phyloP scores from a whole-genome alignment of 2,329 filamentous ascomycete genomes.

The Fusarium setosum region DNA sequence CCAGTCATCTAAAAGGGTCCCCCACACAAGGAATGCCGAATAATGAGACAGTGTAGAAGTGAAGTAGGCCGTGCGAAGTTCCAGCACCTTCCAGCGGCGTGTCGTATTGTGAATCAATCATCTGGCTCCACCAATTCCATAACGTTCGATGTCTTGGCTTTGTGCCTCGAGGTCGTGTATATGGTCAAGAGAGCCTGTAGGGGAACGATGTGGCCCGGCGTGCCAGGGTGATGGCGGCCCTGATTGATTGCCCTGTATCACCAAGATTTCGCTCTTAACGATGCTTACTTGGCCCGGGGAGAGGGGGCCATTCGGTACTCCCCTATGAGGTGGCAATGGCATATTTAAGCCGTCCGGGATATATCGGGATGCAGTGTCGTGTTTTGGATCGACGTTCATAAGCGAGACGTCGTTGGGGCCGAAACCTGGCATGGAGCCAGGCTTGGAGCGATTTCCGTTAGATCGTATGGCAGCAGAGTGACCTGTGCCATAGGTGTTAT shows the following conservation, averaged over 20 bases:
- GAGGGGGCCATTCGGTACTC: slow-evolving; percentile 17
- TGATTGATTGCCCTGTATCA: slow-evolving; percentile 47
- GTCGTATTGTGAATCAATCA: slow-evolving; percentile 18
- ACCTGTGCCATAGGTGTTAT: slow-evolving; percentile 47
- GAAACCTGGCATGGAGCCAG: slow-evolving; percentile 36
- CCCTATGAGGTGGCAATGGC: slow-evolving; percentile 38
- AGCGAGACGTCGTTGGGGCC: slow-evolving; percentile 53
- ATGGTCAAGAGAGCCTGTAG: slow-evolving; percentile 41
- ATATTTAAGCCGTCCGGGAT: slow-evolving; percentile 19
- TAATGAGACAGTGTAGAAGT: neutral
- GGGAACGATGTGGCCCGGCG: slow-evolving; percentile 33
- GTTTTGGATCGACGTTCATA: slow-evolving; percentile 38
- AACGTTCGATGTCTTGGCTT: slow-evolving; percentile 41
- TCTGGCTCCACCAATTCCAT: slow-evolving; percentile 14
- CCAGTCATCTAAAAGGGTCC: neutral
- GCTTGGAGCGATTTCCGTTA: slow-evolving; percentile 24
- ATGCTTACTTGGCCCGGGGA: slow-evolving; percentile 35
- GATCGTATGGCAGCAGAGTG: slow-evolving; percentile 43
- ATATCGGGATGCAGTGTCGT: slow-evolving; percentile 8
- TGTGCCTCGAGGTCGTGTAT: slow-evolving; percentile 48
- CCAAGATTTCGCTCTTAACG: slow-evolving; percentile 50
- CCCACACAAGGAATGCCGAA: neutral
- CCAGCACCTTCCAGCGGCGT: neutral
- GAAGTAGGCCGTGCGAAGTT: neutral
- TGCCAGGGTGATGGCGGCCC: slow-evolving; percentile 37